These are phyloP conservation scores for Trichoderma gracile DNA, from an alignment of 2,329 filamentous ascomycete genomes.

Conservation along the genomic window DNA sequence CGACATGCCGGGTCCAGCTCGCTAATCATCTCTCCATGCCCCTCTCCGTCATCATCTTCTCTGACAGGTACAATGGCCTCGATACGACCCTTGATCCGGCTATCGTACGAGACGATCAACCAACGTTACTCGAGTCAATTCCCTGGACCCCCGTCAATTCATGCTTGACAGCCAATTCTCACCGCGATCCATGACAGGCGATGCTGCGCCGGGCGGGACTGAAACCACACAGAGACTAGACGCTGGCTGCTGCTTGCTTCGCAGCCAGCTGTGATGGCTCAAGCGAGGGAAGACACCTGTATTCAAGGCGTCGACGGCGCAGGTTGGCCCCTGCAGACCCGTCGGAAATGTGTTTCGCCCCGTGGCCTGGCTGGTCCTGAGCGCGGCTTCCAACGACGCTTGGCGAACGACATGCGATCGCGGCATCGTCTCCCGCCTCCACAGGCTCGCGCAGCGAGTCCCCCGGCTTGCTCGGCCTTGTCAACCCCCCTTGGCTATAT, in stretches of 20 bases:
- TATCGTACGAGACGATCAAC: conserved; percentile 12
- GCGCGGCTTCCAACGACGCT: background rate
- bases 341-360: conserved; percentile 17
- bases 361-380: conserved; percentile 3
- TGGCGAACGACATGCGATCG: background rate
- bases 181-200: background rate
- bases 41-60: background rate
- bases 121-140: conserved; percentile 17
- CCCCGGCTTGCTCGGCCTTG: background rate
- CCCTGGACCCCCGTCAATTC: conserved; percentile 9
- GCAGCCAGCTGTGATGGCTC: background rate
- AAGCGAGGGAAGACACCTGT: conserved; percentile 1
- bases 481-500: conserved; percentile 4
- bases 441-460: background rate
- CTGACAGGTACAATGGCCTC: background rate
- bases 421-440: conserved; percentile 15
- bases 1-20: conserved; percentile 13
- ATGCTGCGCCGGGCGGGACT: background rate
- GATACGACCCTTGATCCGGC: background rate
- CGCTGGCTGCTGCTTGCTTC: background rate
- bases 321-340: conserved; percentile 6
- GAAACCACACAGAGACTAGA: conserved; percentile 9
- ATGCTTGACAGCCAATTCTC: background rate
- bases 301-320: conserved; percentile 15
- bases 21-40: background rate